These are phyloP conservation scores for Candida sojae DNA, from an alignment of 1,139 yeast species.

Conservation along the genomic window DNA sequence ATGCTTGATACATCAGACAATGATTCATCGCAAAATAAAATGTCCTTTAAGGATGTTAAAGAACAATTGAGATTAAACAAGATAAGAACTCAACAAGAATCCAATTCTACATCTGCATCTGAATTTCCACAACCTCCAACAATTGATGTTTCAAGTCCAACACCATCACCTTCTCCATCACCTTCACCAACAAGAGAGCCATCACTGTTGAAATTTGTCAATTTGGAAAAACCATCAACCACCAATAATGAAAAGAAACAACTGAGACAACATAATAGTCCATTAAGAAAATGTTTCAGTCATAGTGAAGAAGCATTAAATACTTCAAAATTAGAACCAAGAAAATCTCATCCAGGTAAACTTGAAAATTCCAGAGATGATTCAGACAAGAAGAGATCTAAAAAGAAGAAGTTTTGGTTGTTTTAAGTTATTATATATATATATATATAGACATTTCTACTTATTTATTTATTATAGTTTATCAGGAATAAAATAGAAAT, in stretches of 20 bases:
- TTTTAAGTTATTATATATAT: constrained; percentile 19
- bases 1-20: constrained; percentile 35
- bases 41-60: constrained; percentile 42
- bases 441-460: background rate
- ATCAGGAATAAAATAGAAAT: no score
- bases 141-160: constrained; percentile 3
- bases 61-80: constrained; percentile 23
- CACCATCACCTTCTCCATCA: constrained; percentile 16
- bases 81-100: constrained; percentile 6
- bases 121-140: constrained; percentile 1
- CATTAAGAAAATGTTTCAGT: constrained; percentile 11
- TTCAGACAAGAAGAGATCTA: background rate
- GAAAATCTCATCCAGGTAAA: constrained; percentile 38
- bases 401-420: constrained; percentile 30
- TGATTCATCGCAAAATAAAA: constrained; percentile 19
- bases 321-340: constrained; percentile 37
- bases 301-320: constrained; percentile 16
- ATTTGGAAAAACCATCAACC: constrained; percentile 20
- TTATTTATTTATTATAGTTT: background rate
- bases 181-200: constrained; percentile 10
- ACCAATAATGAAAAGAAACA: constrained; percentile 1
- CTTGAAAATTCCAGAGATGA: constrained; percentile 1
- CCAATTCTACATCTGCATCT: constrained; percentile 6
- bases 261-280: constrained; percentile 1
- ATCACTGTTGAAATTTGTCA: constrained; percentile 27